Evolutionary conservation across 228 moss, liverwort and hornwort genomes (phyloP), one percentile per base, ranked within the genome.

Genomic region (Sphagnum magellanicum): DNA sequence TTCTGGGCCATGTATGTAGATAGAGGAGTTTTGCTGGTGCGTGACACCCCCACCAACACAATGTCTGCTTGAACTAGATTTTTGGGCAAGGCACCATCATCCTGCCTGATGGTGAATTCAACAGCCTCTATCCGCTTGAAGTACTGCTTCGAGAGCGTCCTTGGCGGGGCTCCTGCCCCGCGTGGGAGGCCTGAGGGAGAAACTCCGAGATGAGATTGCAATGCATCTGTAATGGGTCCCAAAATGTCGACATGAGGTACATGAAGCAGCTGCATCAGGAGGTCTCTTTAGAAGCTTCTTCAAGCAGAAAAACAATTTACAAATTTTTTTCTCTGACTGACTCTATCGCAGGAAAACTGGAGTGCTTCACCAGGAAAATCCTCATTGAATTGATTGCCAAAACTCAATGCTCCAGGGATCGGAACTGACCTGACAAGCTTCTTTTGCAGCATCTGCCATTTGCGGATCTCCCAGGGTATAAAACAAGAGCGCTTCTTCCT

Each of bases 1-100:
- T 92, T 95, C 67, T 95, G 92, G 51, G 95, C 95, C 77, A 95
- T 95, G 77, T 95, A 95, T 48, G 95, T 95, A 67, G 95, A 95
- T 60, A 95, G 90, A 63, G 95, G 95, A 10, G 95, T 95, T 78
- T 95, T 95, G 86, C 95, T 95, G 15, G 95, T 95, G 63, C 95
- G 81, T 47, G 95, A 95, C 55, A 95, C 95, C 49, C 95, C 95
- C 5, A 81, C 85, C 12, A 95, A 79, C 47, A 95, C 90, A 13
- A 95, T 72, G 75, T 95, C 95, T 5, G 95, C 88, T 47, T 83
- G 78, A 67, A 62, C 70, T 63, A 95, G 92, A 53, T 95, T 95
- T 69, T 61, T 92, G 17, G 95, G 95, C 74, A 95, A 72, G 16
- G 95, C 95, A 51, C 95, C 95, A 79, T 95, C 92, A 73, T 95